Conservation (phyloP, 78 protist species). For the Polysphondylium violaceum region DNA sequence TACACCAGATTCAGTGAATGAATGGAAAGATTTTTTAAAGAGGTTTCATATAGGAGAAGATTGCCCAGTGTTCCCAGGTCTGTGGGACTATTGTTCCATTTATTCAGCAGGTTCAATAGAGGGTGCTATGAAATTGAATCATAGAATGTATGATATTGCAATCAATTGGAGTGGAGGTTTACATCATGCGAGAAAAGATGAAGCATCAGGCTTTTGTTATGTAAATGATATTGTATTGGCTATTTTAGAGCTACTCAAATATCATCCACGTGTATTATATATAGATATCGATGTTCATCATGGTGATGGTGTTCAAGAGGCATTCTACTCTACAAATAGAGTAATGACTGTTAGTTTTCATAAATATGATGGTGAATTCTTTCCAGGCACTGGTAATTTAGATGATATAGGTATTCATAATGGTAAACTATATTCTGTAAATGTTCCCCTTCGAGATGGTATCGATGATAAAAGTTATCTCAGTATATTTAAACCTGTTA, state of each 20-base stretch:
- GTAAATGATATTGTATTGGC: slow-evolving; percentile 99
- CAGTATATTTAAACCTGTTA: slow-evolving; percentile 93
- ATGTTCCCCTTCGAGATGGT: slow-evolving; percentile 98
- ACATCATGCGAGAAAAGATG: slow-evolving; percentile 99
- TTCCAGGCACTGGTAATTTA: slow-evolving; percentile 98
- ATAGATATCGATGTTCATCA: slow-evolving; percentile 99
- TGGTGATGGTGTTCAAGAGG: slow-evolving; percentile 93
- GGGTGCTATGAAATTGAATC: slow-evolving; percentile 94
- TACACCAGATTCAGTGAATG: slow-evolving; percentile 34
- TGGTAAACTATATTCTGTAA: slow-evolving; percentile 95
- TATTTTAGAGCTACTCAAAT: slow-evolving; percentile 96
- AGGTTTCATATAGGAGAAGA: slow-evolving; percentile 97
- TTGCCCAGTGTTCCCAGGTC: slow-evolving; percentile 99
- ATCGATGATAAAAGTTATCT: slow-evolving; percentile 95
- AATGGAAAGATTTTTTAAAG: slow-evolving; percentile 15
- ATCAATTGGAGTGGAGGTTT: slow-evolving; percentile 99
- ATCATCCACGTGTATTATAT: slow-evolving; percentile 96
- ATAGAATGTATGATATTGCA: slow-evolving; percentile 93
- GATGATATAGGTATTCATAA: slow-evolving; percentile 93
- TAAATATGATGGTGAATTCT: slow-evolving; percentile 96
- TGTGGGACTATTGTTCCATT: slow-evolving; percentile 95
- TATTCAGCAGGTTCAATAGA: slow-evolving; percentile 98
- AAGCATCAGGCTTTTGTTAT: slow-evolving; percentile 99
- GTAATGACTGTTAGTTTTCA: slow-evolving; percentile 99
- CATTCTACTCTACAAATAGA: slow-evolving; percentile 96